A percentile compares a stretch with the other conserved stretches of the same genome.
Conservation (phyloP, 345 rosid genomes). For the Aquilaria sinensis region DNA sequence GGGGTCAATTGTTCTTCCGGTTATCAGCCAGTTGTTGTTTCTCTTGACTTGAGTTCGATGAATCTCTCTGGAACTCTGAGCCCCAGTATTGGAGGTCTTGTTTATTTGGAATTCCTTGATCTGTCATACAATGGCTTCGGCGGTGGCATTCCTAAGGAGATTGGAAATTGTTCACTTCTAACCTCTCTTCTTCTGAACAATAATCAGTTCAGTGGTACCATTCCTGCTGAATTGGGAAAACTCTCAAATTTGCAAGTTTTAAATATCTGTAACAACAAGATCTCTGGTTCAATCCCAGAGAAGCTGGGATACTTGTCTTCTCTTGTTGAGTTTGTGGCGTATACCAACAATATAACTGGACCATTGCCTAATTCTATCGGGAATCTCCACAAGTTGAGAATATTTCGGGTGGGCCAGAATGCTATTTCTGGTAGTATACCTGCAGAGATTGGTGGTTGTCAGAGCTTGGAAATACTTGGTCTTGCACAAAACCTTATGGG, state of each 20-base stretch:
- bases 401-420: slow-evolving; percentile 67
- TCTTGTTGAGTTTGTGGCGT: slow-evolving; percentile 62
- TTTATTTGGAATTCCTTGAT: no score
- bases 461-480: slow-evolving; percentile 62
- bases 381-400: slow-evolving; percentile 40
- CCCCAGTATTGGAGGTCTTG: slow-evolving; percentile 3
- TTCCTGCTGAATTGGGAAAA: slow-evolving; percentile 26
- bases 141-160: slow-evolving; percentile 33
- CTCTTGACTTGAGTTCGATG: slow-evolving; percentile 44
- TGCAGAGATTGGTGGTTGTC: slow-evolving; percentile 58
- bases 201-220: slow-evolving; percentile 77
- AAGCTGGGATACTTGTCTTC: slow-evolving; percentile 42
- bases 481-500: slow-evolving; percentile 70
- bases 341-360: slow-evolving; percentile 68
- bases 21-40: slow-evolving; percentile 28
- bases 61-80: slow-evolving; percentile 62
- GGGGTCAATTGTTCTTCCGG: slow-evolving; percentile 49
- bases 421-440: slow-evolving; percentile 66
- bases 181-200: slow-evolving; percentile 57
- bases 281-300: slow-evolving; percentile 50
- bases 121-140: no score
- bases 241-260: slow-evolving; percentile 34
- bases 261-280: slow-evolving; percentile 43
- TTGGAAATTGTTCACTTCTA: slow-evolving; percentile 34
- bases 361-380: slow-evolving; percentile 48